Evolutionary conservation across 805 yeast species (phyloP).

Genomic region (Candida lessepsii): DNA sequence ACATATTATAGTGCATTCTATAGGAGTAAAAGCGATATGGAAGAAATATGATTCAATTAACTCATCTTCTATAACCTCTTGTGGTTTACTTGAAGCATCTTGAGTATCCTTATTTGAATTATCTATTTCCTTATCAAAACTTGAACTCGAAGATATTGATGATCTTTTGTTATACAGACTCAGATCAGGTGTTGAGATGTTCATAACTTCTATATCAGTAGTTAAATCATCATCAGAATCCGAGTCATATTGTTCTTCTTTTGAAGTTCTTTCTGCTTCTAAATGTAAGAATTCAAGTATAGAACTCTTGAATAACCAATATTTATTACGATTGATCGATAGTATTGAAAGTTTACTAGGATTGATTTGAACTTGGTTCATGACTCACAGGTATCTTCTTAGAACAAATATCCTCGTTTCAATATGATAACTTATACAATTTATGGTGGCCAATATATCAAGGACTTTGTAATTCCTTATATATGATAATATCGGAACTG

Average conservation of each 20-base stretch:
- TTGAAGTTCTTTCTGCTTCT: conserved; percentile 25
- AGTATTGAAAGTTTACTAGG: conserved; percentile 47
- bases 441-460: no score
- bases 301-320: conserved; percentile 54
- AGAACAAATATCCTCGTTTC: no score
- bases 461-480: no score
- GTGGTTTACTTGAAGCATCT: conserved; percentile 3
- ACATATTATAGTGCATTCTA: conserved; percentile 62
- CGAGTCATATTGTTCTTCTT: conserved; percentile 10
- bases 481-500: no score
- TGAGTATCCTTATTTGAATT: conserved; percentile 28
- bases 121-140: conserved; percentile 20
- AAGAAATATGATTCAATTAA: conserved; percentile 34
- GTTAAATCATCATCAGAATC: conserved; percentile 10
- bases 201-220: conserved; percentile 1
- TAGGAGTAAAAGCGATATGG: conserved; percentile 61
- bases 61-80: conserved; percentile 1
- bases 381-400: conserved; percentile 3
- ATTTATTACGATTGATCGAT: conserved; percentile 51
- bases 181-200: conserved; percentile 5
- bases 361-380: conserved; percentile 49
- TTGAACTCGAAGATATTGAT: conserved; percentile 12
- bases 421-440: no score
- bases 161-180: conserved; percentile 10
- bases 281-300: conserved; percentile 46